A percentile compares a stretch with the other conserved stretches of the same genome.
Evolutionary conservation across 306 rosid genomes (phyloP).

Genomic region (Alnus rubra): DNA sequence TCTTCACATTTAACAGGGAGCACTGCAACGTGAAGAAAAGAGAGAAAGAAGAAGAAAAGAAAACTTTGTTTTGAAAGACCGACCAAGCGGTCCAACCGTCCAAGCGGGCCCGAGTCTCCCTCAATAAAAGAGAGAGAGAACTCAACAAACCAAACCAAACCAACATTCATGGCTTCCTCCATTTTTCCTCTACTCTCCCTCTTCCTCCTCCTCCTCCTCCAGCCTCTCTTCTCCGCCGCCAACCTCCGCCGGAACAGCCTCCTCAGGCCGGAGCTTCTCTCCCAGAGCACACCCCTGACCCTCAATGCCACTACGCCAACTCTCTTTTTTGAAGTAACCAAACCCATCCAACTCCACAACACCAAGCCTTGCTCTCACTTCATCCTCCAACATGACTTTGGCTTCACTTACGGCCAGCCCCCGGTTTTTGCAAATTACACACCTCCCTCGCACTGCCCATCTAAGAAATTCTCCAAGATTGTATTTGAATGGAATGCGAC

Average conservation of each 20-base stretch:
- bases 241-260: constrained; percentile 51
- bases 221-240: constrained; percentile 40
- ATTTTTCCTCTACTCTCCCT: not conserved
- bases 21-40: too few relatives aligned
- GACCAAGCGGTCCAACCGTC: constrained; percentile 53
- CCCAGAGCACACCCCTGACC: constrained; percentile 16
- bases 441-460: constrained; percentile 67
- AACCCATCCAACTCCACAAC: constrained; percentile 62
- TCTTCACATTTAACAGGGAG: too few relatives aligned
- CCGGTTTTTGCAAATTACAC: constrained; percentile 64
- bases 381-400: constrained; percentile 76
- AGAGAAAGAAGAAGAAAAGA: too few relatives aligned
- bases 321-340: constrained; percentile 66
- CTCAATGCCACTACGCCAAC: constrained; percentile 44
- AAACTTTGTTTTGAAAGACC: constrained; percentile 25
- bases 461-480: constrained; percentile 46
- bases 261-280: constrained; percentile 29
- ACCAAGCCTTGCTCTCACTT: constrained; percentile 61
- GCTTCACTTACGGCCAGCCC: constrained; percentile 58
- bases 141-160: not conserved
- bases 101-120: too few relatives aligned
- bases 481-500: constrained; percentile 83
- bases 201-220: constrained; percentile 25
- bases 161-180: constrained; percentile 36
- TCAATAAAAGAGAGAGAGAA: not conserved